Percentiles rank a stretch among this genome's conserved stretches.
Conservation (phyloP, 2,329 filamentous ascomycete genomes). For the Aspergillus sclerotialis region DNA sequence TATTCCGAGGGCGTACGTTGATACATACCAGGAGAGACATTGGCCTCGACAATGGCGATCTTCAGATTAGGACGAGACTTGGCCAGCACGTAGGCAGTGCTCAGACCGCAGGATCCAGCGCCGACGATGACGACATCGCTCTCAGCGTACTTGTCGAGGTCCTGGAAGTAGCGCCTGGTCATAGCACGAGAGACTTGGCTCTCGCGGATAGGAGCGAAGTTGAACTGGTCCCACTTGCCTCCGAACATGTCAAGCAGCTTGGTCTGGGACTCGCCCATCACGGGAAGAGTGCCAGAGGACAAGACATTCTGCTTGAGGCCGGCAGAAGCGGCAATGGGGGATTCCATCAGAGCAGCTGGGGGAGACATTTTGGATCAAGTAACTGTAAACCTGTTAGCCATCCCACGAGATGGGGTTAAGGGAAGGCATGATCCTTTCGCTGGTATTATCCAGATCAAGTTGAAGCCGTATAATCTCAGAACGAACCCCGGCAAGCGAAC, state of each 20-base stretch:
- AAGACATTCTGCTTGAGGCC: constrained; percentile 39
- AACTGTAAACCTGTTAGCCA: constrained; percentile 30
- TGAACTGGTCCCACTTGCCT: constrained; percentile 73
- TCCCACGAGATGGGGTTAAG: constrained; percentile 34
- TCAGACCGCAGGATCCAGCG: constrained; percentile 81
- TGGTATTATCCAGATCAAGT: constrained; percentile 99
- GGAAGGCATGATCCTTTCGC: constrained; percentile 97
- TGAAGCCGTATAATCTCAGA: constrained; percentile 82
- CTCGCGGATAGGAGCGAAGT: constrained; percentile 82
- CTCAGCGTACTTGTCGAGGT: constrained; percentile 83
- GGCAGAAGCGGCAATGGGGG: constrained; percentile 29
- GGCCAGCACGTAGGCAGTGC: constrained; percentile 75
- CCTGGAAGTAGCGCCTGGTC: constrained; percentile 86
- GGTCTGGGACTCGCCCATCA: constrained; percentile 38
- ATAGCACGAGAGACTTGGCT: constrained; percentile 88
- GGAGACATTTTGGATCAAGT: constrained; percentile 62
- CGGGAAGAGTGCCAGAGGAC: constrained; percentile 32
- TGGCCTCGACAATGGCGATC: constrained; percentile 85
- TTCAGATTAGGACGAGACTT: constrained; percentile 81
- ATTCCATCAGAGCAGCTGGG: constrained; percentile 59
- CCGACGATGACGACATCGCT: constrained; percentile 91
- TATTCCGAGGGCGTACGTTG: too few species aligned
- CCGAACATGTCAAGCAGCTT: constrained; percentile 59
- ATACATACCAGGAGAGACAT: constrained; percentile 62
- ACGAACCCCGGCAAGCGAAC: too few species aligned